Evolutionary conservation across 2,329 filamentous ascomycete species (phyloP), one percentile per base, ranked within the genome.

Genomic region (Dothideomycetes sp.): DNA sequence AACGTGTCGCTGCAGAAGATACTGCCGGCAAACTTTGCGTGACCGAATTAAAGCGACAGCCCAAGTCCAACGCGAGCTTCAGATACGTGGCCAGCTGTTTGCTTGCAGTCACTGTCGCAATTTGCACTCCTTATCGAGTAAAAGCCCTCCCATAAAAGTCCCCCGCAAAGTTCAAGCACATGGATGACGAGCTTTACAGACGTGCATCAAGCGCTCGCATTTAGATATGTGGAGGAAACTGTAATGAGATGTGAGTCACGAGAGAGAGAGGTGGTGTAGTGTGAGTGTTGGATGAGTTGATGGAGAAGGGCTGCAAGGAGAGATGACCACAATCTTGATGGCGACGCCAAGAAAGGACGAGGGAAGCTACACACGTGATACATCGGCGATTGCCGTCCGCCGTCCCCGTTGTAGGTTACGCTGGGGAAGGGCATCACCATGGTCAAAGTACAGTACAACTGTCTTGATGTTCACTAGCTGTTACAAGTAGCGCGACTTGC

Each of bases 21-120:
- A 27, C 22, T 27, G 22, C 22, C 12, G 22, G 22, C 22, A 7
- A 12, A 27, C 22, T 27, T 27, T 27, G n/a, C 22, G 22, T 27
- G 22, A 27, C 22, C 22, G 22, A 27, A 27, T 27, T 27, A 27
- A 27, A 33, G 31, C 14, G n/a, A n/a, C 31, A 33, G 16, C n/a
- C 31, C 5, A 33, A n/a, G 8, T 7, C 16, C 7, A 27, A 27
- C 22, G 22, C 22, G 22, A 27, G 22, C 22, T 27, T 27, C 22
- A 27, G 12, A 12, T 27, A 14, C 15, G 16, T 37, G 34, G 19
- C 37, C 38, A 27, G 29, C 40, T 38, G 40, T 37, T 33, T 29
- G 38, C 33, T 12, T 18, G 38, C 41, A 45, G 19, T 38, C 40
- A 46, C 41, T 31, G 38, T 46, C 44, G 41, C 44, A 41, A 40